phyloP scores from a whole-genome alignment of 2,329 filamentous ascomycete species.

The Phialophora chinensis region DNA sequence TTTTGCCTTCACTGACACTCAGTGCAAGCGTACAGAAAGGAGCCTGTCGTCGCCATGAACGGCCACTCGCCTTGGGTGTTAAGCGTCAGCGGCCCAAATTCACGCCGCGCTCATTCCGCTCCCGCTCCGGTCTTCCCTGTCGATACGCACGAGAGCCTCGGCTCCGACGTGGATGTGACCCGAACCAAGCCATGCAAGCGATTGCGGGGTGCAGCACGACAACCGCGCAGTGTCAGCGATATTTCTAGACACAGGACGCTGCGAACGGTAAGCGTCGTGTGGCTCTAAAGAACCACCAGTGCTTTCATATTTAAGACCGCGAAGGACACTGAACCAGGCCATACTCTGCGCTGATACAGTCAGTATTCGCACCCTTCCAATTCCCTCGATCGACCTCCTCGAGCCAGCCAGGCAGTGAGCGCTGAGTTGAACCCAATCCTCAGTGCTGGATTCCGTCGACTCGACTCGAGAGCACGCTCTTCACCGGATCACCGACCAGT shows the following conservation, averaged over 20 bases:
- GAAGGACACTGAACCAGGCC: neutral
- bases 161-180: neutral
- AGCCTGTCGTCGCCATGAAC: neutral
- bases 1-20: neutral
- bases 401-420: too few relatives aligned
- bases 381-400: too few relatives aligned
- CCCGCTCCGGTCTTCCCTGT: neutral
- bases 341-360: neutral
- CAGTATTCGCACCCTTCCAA: too few relatives aligned
- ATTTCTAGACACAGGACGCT: too few relatives aligned
- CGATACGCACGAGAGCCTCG: constrained; percentile 6
- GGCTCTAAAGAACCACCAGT: too few relatives aligned
- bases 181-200: neutral
- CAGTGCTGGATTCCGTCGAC: neutral
- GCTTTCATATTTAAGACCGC: neutral
- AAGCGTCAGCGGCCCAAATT: neutral
- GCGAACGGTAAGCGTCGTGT: too few relatives aligned
- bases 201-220: neutral
- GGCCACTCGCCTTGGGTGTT: neutral
- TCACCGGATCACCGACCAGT: neutral
- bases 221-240: neutral
- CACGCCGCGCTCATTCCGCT: neutral
- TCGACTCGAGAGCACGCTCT: neutral
- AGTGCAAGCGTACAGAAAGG: neutral
- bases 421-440: too few relatives aligned